These are phyloP conservation scores for Aspergillus sparsus DNA, from an alignment of 495 filamentous ascomycete species.

Conservation along the genomic window DNA sequence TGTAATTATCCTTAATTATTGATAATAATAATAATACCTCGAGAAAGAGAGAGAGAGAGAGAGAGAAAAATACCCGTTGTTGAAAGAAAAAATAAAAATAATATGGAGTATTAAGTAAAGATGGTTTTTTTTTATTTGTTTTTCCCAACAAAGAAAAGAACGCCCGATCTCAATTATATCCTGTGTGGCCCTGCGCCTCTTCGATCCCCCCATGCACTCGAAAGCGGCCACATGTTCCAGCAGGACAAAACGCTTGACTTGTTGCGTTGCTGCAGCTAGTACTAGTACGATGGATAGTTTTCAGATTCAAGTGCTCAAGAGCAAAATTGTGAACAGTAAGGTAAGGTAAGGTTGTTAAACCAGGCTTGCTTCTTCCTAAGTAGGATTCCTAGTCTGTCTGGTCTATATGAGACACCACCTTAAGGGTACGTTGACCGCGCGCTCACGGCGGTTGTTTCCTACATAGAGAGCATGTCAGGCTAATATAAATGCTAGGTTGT, in stretches of 20 bases:
- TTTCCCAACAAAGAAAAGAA: slow-evolving; percentile 11
- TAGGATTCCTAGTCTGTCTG: not conserved
- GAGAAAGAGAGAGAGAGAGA: not conserved
- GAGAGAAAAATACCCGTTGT: not conserved
- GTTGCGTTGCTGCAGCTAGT: slow-evolving; percentile 18
- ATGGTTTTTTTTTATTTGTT: not conserved
- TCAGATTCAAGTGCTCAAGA: slow-evolving; percentile 12
- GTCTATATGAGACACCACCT: no score
- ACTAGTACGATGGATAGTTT: slow-evolving; percentile 17
- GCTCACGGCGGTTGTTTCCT: slow-evolving; percentile 11
- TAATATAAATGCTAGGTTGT: slow-evolving; percentile 7
- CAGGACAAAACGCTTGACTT: slow-evolving; percentile 22
- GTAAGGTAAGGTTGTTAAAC: not conserved
- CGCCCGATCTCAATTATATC: slow-evolving; percentile 23
- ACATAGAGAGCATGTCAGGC: not conserved
- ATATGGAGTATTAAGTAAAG: not conserved
- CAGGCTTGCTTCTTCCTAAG: slow-evolving; percentile 9
- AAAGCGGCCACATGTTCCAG: slow-evolving; percentile 33
- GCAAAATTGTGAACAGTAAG: not conserved
- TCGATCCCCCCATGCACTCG: slow-evolving; percentile 24
- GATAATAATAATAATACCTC: not conserved
- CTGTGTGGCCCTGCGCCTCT: slow-evolving; percentile 18
- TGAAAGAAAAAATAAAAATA: not conserved
- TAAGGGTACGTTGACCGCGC: not conserved
- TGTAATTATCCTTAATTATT: not conserved